phyloP scores from a whole-genome alignment of 73 alveolate species.

The Tetrahymena malaccensis region DNA sequence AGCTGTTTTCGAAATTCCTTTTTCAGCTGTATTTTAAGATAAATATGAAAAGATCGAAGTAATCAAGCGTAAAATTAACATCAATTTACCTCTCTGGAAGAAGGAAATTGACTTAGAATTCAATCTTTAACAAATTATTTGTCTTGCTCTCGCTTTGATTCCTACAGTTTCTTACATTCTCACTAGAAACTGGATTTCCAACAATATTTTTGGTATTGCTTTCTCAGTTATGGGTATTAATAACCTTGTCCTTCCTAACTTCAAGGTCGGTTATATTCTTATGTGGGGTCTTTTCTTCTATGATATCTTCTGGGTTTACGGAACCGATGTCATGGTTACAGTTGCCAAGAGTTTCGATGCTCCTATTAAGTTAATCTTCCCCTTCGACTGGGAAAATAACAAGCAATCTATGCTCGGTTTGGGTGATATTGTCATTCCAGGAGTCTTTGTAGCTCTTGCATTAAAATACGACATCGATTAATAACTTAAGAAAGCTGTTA shows the following conservation, averaged over 20 bases:
- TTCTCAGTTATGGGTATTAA: constrained; percentile 74
- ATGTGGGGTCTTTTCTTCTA: constrained; percentile 84
- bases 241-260: constrained; percentile 41
- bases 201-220: constrained; percentile 85
- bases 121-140: constrained; percentile 47
- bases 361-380: constrained; percentile 92
- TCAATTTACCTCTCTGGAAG: constrained; percentile 10
- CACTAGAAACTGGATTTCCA: constrained; percentile 75
- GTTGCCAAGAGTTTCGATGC: constrained; percentile 96
- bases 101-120: constrained; percentile 31
- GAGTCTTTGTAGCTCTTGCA: constrained; percentile 87
- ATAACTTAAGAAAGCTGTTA: constrained; percentile 43
- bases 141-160: constrained; percentile 34
- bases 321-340: constrained; percentile 96
- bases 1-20: constrained; percentile 39
- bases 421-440: constrained; percentile 98
- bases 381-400: constrained; percentile 52
- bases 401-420: constrained; percentile 90
- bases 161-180: constrained; percentile 48
- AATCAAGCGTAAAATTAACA: not conserved
- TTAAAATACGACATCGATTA: constrained; percentile 78
- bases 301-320: constrained; percentile 97
- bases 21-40: constrained; percentile 14
- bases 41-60: constrained; percentile 5
- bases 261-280: constrained; percentile 37